Percentiles rank a stretch among this genome's conserved stretches.
Conservation (phyloP, 2,329 filamentous ascomycete species). For the Pseudogymnoascus sp. region DNA sequence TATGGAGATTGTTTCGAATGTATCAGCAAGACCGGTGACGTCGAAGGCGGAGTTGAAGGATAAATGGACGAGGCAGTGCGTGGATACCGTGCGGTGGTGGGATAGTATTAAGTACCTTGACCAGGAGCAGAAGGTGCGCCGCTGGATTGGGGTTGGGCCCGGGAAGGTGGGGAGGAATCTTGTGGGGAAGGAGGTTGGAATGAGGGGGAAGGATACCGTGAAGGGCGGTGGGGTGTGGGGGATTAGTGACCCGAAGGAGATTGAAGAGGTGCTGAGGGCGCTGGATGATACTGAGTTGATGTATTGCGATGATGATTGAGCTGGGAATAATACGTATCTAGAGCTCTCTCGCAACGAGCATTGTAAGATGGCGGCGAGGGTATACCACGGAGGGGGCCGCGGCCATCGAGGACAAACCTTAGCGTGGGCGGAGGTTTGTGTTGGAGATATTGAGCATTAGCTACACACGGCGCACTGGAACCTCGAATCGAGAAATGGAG, state of each 20-base stretch:
- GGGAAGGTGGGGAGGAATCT: slow-evolving; percentile 90
- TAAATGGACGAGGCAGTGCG: slow-evolving; percentile 67
- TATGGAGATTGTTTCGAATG: slow-evolving; percentile 78
- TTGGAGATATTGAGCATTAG: background rate
- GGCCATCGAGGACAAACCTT: background rate
- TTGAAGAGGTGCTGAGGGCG: slow-evolving; percentile 58
- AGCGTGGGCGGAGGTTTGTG: background rate
- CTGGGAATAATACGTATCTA: background rate
- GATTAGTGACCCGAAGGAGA: slow-evolving; percentile 69
- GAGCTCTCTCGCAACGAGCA: background rate
- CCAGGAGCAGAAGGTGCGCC: slow-evolving; percentile 67
- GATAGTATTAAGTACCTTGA: slow-evolving; percentile 86
- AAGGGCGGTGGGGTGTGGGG: slow-evolving; percentile 92
- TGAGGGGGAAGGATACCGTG: slow-evolving; percentile 65
- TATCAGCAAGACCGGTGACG: slow-evolving; percentile 68
- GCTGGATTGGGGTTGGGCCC: slow-evolving; percentile 88
- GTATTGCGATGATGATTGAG: slow-evolving; percentile 21
- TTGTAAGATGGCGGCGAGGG: background rate
- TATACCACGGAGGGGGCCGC: background rate
- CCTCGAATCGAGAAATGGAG: background rate
- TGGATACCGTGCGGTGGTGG: slow-evolving; percentile 95
- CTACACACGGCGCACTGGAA: background rate
- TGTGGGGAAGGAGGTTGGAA: slow-evolving; percentile 90
- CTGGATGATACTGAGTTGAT: slow-evolving; percentile 53
- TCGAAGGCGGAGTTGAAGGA: slow-evolving; percentile 69